Evolutionary conservation across 2,329 filamentous ascomycete genomes (phyloP).

Genomic region (Pseudogymnoascus sp.): DNA sequence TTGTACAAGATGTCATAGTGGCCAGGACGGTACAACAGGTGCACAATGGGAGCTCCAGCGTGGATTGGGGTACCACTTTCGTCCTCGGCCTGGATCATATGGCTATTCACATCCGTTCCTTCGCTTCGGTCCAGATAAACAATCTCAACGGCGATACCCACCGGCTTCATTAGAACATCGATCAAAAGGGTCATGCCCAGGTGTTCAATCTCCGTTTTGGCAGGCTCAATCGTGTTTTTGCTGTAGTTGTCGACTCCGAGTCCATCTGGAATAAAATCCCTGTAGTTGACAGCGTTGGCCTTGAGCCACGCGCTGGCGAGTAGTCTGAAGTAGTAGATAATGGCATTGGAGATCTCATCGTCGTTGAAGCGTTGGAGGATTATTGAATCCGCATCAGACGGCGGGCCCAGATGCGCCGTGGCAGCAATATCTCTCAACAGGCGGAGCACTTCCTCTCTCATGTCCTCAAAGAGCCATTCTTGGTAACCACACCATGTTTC

Average conservation of each 20-base stretch:
- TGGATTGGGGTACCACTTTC: conserved; percentile 26
- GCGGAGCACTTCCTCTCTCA: conserved; percentile 64
- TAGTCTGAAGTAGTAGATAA: conserved; percentile 79
- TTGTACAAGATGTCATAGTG: conserved; percentile 95
- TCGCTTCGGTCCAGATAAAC: conserved; percentile 83
- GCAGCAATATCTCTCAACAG: conserved; percentile 57
- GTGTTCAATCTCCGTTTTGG: conserved; percentile 80
- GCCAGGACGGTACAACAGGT: conserved; percentile 60
- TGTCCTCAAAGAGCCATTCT: conserved; percentile 69
- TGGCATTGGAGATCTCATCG: conserved; percentile 53
- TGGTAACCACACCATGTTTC: conserved; percentile 63
- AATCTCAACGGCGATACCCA: conserved; percentile 74
- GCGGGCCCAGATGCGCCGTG: conserved; percentile 38
- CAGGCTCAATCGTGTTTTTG: conserved; percentile 60
- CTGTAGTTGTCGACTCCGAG: conserved; percentile 60
- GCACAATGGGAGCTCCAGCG: conserved; percentile 42
- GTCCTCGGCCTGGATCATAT: conserved; percentile 34
- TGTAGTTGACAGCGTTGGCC: conserved; percentile 59
- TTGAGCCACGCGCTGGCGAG: conserved; percentile 82
- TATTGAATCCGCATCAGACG: conserved; percentile 48
- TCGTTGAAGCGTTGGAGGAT: conserved; percentile 66
- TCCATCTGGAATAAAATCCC: conserved; percentile 57
- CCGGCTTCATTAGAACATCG: conserved; percentile 70
- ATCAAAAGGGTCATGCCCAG: conserved; percentile 72
- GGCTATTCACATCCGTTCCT: conserved; percentile 63